These are phyloP conservation scores for Ophiocordyceps robertsii DNA, from an alignment of 2,329 filamentous ascomycete species.

Conservation along the genomic window DNA sequence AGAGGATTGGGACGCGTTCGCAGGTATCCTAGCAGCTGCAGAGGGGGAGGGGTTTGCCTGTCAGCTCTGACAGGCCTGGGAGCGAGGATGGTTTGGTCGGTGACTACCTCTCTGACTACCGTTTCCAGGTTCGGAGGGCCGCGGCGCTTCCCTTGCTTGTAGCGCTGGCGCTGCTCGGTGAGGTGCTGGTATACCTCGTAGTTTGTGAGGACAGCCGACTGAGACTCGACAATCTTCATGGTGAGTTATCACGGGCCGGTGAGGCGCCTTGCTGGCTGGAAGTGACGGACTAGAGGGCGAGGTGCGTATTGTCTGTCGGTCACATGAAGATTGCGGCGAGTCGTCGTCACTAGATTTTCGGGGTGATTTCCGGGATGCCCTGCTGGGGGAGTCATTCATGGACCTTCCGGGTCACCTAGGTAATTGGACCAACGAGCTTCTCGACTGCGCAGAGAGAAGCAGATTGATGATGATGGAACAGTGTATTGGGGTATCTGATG, in stretches of 20 bases:
- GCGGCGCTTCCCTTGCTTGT: conserved; percentile 35
- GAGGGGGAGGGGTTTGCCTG: neutral
- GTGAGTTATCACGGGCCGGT: conserved; percentile 1
- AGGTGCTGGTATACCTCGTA: conserved; percentile 60
- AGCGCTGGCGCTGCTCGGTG: conserved; percentile 36
- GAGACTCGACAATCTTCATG: conserved; percentile 61
- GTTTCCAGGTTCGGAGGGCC: conserved; percentile 46
- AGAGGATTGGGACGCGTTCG: conserved; percentile 40
- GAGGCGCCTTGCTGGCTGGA: neutral
- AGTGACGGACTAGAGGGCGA: neutral
- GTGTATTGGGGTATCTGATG: no score
- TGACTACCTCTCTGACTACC: conserved; percentile 49
- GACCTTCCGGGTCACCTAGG: no score
- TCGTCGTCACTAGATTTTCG: neutral
- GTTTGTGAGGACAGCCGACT: conserved; percentile 57
- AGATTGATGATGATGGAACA: no score
- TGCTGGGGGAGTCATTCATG: no score
- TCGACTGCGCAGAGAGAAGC: no score
- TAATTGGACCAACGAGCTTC: no score
- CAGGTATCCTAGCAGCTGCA: conserved; percentile 48
- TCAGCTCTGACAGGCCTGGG: neutral
- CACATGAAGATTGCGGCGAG: no score
- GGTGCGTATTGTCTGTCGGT: no score
- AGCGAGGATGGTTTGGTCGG: neutral
- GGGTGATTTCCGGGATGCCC: neutral